Base-by-base conservation (phyloP, 768 basidiomycete species). In the Antrodiella citrinella region DNA sequence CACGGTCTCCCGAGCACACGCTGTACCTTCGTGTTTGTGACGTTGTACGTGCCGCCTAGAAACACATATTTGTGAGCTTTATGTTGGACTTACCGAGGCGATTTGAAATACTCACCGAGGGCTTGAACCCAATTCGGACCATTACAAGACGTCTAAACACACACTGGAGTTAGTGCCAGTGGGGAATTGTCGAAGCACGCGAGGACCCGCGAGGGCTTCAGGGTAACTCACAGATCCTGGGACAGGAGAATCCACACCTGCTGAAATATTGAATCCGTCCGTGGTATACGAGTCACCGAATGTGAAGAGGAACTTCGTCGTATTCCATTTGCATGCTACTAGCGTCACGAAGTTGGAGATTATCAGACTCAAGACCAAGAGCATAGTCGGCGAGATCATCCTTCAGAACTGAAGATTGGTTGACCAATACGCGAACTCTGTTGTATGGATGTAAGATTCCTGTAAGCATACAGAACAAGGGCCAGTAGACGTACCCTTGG, bases 231-330 rank as follows among this genome's bases (percentile, higher is more conserved):
- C 80, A 53, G 68, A 72, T 40, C 74, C 72, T 12, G 80, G 78
- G 39, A 66, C 68, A 4, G 73, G 68, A 0, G 80, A 78, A 53
- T 76, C 55, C 12, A 81, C 64, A 4, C 80, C 80, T 7, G 71
- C 72, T 15, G 80, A 77, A 47, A 82, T 69, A 54, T 82, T 81
- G 59, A 72, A 83, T 7, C 81, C 80, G 48, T 75, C 72, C 3
- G 76, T 66, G 1, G 78, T 78, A 61, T 83, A 83, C 0, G 79
- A 82, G 56, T 83, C 81, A 9, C 81, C 82, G 55, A 83, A 83
- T 1, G 74, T 69, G 54, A 84, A 77, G 46, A 82, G 56, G 57
- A 72, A 81, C 54, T 80, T 63, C 3, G 65, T 82, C 12, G 68
- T 67, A 11, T 67, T 69, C 81, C 80, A 82, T 4, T 59, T 57